Base-by-base conservation (phyloP, 2,329 filamentous ascomycete species). In the Xylariaceae sp. region DNA sequence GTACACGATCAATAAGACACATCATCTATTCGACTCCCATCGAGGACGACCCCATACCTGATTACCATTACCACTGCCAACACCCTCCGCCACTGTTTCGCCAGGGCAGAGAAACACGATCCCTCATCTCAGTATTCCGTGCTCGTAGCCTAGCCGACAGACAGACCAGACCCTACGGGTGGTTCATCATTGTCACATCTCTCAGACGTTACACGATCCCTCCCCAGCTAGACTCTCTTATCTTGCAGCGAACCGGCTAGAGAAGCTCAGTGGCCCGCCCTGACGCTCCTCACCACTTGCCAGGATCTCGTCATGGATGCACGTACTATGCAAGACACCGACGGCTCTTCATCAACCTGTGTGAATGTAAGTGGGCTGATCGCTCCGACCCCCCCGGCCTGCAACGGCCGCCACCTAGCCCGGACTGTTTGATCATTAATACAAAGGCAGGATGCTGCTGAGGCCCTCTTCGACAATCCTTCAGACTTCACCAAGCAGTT, bases 261-360 rank as follows among this genome's bases (percentile, higher is more conserved):
- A 23, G 44, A 55, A 50, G 49, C 59, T 65, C 60, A 58, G 63
- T 62, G 63, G 58, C 60, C 63, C 59, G 60, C 63, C 59, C 61
- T 60, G 58, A 63, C 65, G 65, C 65, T 48, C 58, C 59, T 64
- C 64, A 57, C 50, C 61, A 61, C 23, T 64, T 65, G 58, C 56
- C 61, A 62, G 63, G 65, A 65, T 63, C 66, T 72, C 70, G 71
- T 71, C 69, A 73, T 73, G 70, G 70, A 71, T 68, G 64, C 68
- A 66, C 65, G 70, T 70, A 70, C 70, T 66, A 71, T 72, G 65
- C 70, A 71, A 66, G 70, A 72, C 68, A 72, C 72, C 61, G 71
- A 71, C 66, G 67, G 70, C 61, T 71, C 70, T 65, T 67, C 68
- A 62, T 62, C 69, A 63, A 62, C 69, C 59, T 69, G 69, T 67